phyloP scores from a whole-genome alignment of 306 rosid species.

The Trichosanthes truncata region DNA sequence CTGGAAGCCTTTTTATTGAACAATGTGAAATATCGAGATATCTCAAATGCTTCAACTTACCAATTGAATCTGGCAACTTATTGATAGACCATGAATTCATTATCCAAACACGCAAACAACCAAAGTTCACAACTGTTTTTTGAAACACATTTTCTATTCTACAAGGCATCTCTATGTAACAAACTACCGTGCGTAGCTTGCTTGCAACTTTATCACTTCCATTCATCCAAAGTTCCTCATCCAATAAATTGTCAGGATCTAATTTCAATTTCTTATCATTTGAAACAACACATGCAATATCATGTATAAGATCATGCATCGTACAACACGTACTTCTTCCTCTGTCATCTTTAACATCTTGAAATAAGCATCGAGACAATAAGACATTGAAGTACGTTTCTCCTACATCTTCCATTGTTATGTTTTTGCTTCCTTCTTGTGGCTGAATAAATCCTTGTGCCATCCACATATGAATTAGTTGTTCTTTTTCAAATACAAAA shows the following conservation, averaged over 20 bases:
- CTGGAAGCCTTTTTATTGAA: neutral
- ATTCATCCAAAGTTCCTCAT: neutral
- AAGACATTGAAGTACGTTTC: neutral
- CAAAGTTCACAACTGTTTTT: neutral
- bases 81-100: neutral
- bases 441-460: constrained; percentile 12
- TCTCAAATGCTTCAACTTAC: neutral
- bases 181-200: neutral
- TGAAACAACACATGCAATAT: neutral
- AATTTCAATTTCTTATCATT: neutral
- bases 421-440: neutral
- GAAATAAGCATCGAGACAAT: neutral
- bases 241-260: neutral
- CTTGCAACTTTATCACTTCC: neutral
- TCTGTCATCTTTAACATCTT: neutral
- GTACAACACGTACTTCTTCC: neutral
- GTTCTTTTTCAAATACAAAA: neutral
- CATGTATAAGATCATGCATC: constrained; percentile 20
- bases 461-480: constrained; percentile 3
- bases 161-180: accelerated
- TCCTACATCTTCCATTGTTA: neutral
- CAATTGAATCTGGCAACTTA: neutral
- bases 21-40: neutral
- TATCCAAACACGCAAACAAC: neutral
- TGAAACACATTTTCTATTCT: neutral